Percentiles rank a stretch among this genome's conserved stretches.
Evolutionary conservation across 2,329 filamentous ascomycete species (phyloP).

Genomic region (Waltergamsia citrina): DNA sequence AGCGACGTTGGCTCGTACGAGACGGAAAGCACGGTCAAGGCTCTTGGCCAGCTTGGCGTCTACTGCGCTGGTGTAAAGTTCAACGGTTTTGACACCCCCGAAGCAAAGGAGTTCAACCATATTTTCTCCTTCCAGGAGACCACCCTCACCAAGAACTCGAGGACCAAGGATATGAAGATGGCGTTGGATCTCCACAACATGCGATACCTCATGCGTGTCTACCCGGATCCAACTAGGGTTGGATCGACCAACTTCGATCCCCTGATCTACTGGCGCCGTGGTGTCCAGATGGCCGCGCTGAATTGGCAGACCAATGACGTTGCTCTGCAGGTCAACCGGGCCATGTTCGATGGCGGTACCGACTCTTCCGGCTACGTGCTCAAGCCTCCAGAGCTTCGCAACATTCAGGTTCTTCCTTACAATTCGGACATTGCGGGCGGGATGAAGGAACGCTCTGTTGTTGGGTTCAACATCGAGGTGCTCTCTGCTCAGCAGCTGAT

Average conservation of each 20-base stretch:
- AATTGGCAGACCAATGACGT: constrained; percentile 99
- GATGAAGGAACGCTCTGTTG: constrained; percentile 70
- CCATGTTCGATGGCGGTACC: constrained; percentile 88
- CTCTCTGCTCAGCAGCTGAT: constrained; percentile 94
- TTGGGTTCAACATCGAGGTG: constrained; percentile 78
- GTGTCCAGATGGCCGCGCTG: constrained; percentile 93
- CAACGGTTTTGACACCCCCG: constrained; percentile 64
- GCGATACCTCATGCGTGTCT: constrained; percentile 85
- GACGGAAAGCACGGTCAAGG: constrained; percentile 69
- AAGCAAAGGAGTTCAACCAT: constrained; percentile 85
- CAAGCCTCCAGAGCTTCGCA: constrained; percentile 79
- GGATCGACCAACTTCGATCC: constrained; percentile 93
- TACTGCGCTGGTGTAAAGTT: constrained; percentile 71
- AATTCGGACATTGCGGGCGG: constrained; percentile 41
- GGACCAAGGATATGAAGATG: constrained; percentile 65
- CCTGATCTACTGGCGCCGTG: constrained; percentile 84
- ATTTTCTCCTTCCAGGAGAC: constrained; percentile 92
- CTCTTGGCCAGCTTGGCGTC: constrained; percentile 78
- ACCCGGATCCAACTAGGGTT: constrained; percentile 74
- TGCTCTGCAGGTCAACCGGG: constrained; percentile 91
- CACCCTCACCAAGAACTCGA: constrained; percentile 74
- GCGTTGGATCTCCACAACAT: constrained; percentile 84
- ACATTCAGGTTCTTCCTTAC: constrained; percentile 49
- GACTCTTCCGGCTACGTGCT: constrained; percentile 88
- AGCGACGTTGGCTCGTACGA: constrained; percentile 47